Conservation (phyloP, 2,329 filamentous ascomycete species). For the Xylariaceae sp. region DNA sequence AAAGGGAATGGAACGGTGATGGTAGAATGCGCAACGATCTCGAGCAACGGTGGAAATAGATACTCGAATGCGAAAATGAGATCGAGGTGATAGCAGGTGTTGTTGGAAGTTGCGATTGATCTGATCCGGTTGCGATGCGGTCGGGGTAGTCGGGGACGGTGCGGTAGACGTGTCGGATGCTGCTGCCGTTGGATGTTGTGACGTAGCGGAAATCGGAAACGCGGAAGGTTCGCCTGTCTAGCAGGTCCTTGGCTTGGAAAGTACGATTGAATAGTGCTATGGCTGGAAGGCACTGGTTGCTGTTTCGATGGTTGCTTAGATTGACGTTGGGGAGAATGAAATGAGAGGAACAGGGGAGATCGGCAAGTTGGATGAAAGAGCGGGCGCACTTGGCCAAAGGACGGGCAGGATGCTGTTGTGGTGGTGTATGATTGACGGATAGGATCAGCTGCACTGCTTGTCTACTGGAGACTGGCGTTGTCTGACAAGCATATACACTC, state of each 20-base stretch:
- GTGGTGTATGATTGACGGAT: conserved; percentile 1
- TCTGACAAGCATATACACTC: neutral
- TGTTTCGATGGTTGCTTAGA: neutral
- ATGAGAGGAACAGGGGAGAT: conserved; percentile 1
- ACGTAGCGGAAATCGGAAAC: too few species aligned
- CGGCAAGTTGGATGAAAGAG: neutral
- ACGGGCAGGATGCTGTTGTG: neutral
- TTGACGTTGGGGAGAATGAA: conserved; percentile 1
- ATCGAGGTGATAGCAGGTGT: too few species aligned
- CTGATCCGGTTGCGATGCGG: too few species aligned
- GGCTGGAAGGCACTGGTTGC: conserved; percentile 8
- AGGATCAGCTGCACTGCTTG: neutral
- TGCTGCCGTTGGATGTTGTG: too few species aligned
- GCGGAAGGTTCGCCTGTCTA: too few species aligned
- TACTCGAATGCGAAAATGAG: too few species aligned
- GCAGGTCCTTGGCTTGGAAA: too few species aligned
- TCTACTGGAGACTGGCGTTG: neutral
- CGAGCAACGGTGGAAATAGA: too few species aligned
- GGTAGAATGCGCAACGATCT: conserved; percentile 5
- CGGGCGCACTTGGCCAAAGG: neutral
- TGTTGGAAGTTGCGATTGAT: too few species aligned
- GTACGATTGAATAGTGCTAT: conserved; percentile 22
- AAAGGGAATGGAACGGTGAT: neutral
- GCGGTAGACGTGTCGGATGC: too few species aligned
- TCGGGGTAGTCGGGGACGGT: too few species aligned